Percentiles rank a stretch among this genome's conserved stretches.
phyloP scores from a whole-genome alignment of 305 asterid genomes.

The Plantago rigida region DNA sequence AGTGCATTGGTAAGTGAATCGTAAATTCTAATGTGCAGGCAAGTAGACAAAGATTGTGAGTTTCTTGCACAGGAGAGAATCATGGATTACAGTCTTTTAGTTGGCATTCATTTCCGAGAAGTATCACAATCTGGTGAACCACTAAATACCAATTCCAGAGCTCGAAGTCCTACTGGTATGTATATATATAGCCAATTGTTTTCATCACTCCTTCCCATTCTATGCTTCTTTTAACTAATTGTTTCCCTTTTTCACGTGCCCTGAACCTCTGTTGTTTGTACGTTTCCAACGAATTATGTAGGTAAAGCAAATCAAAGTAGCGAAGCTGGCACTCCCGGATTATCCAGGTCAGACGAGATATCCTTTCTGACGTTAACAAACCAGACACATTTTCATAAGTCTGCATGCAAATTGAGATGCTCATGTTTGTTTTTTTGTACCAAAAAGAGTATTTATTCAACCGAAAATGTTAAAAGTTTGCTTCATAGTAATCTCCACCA shows the following conservation, averaged over 20 bases:
- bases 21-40: conserved; percentile 40
- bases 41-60: conserved; percentile 78
- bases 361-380: neutral
- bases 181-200: neutral
- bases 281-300: neutral
- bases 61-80: conserved; percentile 90
- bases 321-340: neutral
- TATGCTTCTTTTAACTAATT: neutral
- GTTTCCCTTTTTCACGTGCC: neutral
- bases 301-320: neutral
- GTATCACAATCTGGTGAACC: conserved; percentile 56
- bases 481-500: neutral
- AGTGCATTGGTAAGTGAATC: neutral
- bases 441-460: too few species aligned
- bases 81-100: conserved; percentile 90
- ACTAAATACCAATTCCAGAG: conserved; percentile 26
- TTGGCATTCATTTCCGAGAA: conserved; percentile 74
- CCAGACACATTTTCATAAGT: neutral
- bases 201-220: conserved; percentile 2
- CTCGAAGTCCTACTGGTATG: conserved; percentile 33
- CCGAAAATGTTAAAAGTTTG: neutral
- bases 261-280: too few species aligned
- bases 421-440: too few species aligned
- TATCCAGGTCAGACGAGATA: conserved; percentile 7
- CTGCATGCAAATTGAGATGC: neutral